Evolutionary conservation across 371 early-diverging fungal genomes (phyloP).

Genomic region (Rhizopus microsporus): DNA sequence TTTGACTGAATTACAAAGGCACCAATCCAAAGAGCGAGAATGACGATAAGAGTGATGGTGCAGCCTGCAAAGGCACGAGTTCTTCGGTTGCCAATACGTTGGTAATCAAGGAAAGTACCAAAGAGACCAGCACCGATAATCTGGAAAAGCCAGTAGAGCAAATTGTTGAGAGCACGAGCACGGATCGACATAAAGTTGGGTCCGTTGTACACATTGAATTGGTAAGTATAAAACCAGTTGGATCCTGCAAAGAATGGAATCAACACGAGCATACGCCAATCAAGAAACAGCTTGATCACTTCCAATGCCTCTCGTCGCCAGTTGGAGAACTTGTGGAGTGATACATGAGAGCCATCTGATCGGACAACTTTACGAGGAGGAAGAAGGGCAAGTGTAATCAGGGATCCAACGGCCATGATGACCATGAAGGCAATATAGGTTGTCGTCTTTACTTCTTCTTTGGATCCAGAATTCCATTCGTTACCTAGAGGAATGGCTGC

Average conservation of each 20-base stretch:
- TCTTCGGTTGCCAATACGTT: conserved; percentile 42
- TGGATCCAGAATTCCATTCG: conserved; percentile 7
- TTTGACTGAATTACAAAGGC: conserved; percentile 55
- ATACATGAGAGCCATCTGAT: conserved; percentile 65
- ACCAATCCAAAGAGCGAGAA: conserved; percentile 61
- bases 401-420: conserved; percentile 63
- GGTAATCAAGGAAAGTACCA: conserved; percentile 58
- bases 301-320: conserved; percentile 56
- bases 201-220: conserved; percentile 44
- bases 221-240: conserved; percentile 81
- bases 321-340: conserved; percentile 58
- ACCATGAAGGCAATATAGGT: conserved; percentile 71
- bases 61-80: conserved; percentile 60
- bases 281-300: conserved; percentile 62
- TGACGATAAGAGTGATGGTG: conserved; percentile 37
- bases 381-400: conserved; percentile 56
- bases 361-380: conserved; percentile 64
- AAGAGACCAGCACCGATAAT: conserved; percentile 65
- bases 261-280: conserved; percentile 67
- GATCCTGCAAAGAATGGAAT: conserved; percentile 71
- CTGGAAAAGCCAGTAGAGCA: conserved; percentile 73
- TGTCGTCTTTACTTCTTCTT: conserved; percentile 21
- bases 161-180: conserved; percentile 65
- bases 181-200: conserved; percentile 56
- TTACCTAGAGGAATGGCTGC: conserved; percentile 13